Percentiles rank a stretch among this genome's conserved stretches.
These are phyloP conservation scores for Alternaria atra DNA, from an alignment of 2,329 filamentous ascomycete species.

Conservation along the genomic window DNA sequence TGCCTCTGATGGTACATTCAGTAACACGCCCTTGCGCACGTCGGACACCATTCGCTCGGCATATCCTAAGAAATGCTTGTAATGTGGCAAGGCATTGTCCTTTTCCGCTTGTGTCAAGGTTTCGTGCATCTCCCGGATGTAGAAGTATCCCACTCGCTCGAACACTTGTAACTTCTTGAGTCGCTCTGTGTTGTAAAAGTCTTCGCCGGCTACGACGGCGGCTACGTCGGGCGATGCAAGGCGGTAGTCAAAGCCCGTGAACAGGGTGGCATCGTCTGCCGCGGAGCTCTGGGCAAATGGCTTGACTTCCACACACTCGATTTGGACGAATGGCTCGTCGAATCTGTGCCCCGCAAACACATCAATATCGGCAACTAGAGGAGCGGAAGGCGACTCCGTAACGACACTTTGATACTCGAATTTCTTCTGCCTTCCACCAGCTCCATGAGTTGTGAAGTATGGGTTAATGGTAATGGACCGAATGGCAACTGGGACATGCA, in stretches of 20 bases:
- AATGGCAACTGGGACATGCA: slow-evolving; percentile 36
- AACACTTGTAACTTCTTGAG: slow-evolving; percentile 3
- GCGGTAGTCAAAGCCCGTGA: slow-evolving; percentile 8
- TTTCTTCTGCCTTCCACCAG: slow-evolving; percentile 1
- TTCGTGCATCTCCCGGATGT: slow-evolving; percentile 10
- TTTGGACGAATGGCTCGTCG: slow-evolving; percentile 16
- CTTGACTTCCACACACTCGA: slow-evolving; percentile 18
- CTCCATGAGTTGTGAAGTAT: slow-evolving; percentile 7
- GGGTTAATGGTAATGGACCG: slow-evolving; percentile 33
- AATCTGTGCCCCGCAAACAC: slow-evolving; percentile 8
- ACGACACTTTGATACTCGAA: slow-evolving; percentile 12
- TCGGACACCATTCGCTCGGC: slow-evolving; percentile 15
- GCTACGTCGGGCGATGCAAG: slow-evolving; percentile 12
- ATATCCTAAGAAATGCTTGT: slow-evolving; percentile 4
- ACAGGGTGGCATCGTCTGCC: slow-evolving; percentile 18
- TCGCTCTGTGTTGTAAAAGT: slow-evolving; percentile 6
- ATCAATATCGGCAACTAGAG: slow-evolving; percentile 9
- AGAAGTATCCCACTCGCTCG: slow-evolving; percentile 13
- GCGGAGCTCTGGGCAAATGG: slow-evolving; percentile 16
- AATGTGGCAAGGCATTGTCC: slow-evolving; percentile 9
- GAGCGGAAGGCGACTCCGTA: not conserved
- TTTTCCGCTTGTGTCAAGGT: not conserved
- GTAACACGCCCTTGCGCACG: not conserved
- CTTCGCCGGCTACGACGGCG: slow-evolving; percentile 4
- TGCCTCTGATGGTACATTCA: not conserved